Base-by-base conservation (phyloP, 352 stramenopile genomes). In the Globisporangium megalacanthum region DNA sequence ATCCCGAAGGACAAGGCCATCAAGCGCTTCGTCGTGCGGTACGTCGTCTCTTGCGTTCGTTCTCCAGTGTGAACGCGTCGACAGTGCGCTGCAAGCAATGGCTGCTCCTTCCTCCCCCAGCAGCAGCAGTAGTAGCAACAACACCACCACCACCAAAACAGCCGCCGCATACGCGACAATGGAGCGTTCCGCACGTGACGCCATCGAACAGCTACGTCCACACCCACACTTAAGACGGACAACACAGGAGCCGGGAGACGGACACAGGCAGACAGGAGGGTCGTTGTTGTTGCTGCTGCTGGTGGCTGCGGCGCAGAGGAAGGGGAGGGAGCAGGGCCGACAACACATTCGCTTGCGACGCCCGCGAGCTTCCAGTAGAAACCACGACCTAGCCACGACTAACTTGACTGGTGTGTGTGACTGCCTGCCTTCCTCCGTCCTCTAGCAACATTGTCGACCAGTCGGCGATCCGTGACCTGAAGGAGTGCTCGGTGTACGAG, bases 361-460 rank as follows among this genome's bases (percentile, higher is more conserved):
- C 25, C 1, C 4, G 25, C 25, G 25, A 29, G 25, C 25, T 29
- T 29, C 25, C 25, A 29, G 25, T 4, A 29, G 25, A 29, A 29
- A 29, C 25, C 25, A 29, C 25, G 25, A 29, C 1, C 25, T 4
- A 29, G 25, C 25, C 25, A 29, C 1, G 25, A 29, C 25, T 29
- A 29, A 29, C 25, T 29, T 29, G 25, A 29, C 25, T 47, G 15
- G 11, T 22, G 14, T 47, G 41, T 22, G 25, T 29, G 15, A 6
- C 6, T 46, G 39, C 17, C 25, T 29, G 4, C 25, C 25, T 29
- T 29, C 25, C 25, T 29, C 1, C 25, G 25, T 29, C 25, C 25
- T 29, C 25, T 29, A 97, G 96, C 53, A 99, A 99, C 86, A 99
- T 99, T 63, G 96, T 99, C 54, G 97, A 99, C 86, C 96, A 98